A percentile compares a stretch with the other conserved stretches of the same genome.
These are phyloP conservation scores for Saccharomycopsis microspora DNA, from an alignment of 805 yeast genomes.

Conservation along the genomic window DNA sequence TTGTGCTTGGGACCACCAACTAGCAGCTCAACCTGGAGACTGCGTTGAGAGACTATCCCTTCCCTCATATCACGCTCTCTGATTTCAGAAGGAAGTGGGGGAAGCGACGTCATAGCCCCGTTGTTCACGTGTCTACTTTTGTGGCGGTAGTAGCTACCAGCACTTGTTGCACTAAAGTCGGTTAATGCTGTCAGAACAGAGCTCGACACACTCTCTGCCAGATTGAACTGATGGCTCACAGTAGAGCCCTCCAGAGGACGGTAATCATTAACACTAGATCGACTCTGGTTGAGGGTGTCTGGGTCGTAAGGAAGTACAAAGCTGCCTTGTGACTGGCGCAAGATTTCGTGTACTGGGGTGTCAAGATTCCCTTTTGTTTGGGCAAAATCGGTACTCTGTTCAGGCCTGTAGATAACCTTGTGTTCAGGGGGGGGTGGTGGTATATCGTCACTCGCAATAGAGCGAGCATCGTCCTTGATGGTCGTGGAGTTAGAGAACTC, in stretches of 20 bases:
- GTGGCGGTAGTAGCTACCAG: slow-evolving; percentile 76
- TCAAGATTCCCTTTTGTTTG: slow-evolving; percentile 1
- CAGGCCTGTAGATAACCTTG: slow-evolving; percentile 6
- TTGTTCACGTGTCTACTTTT: slow-evolving; percentile 21
- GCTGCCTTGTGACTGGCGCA: background rate
- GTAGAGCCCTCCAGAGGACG: slow-evolving; percentile 7
- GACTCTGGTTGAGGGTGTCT: slow-evolving; percentile 22
- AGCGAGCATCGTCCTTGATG: slow-evolving; percentile 3
- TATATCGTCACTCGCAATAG: background rate
- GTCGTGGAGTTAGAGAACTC: slow-evolving; percentile 16
- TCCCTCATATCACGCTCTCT: background rate
- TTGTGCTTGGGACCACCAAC: no score
- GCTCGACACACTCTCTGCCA: slow-evolving; percentile 13
- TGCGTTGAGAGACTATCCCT: background rate
- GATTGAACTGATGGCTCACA: slow-evolving; percentile 5
- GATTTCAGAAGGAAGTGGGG: background rate
- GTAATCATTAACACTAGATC: slow-evolving; percentile 14
- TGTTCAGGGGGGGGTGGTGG: slow-evolving; percentile 17
- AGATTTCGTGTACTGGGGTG: background rate
- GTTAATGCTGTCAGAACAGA: slow-evolving; percentile 32
- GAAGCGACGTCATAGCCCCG: background rate
- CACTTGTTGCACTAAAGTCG: slow-evolving; percentile 81
- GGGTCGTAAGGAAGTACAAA: slow-evolving; percentile 24
- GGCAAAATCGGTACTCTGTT: background rate
- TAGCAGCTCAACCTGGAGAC: background rate